A percentile compares a stretch with the other conserved stretches of the same genome.
These are phyloP conservation scores for Ricinus communis DNA, from an alignment of 345 rosid species.

Conservation along the genomic window DNA sequence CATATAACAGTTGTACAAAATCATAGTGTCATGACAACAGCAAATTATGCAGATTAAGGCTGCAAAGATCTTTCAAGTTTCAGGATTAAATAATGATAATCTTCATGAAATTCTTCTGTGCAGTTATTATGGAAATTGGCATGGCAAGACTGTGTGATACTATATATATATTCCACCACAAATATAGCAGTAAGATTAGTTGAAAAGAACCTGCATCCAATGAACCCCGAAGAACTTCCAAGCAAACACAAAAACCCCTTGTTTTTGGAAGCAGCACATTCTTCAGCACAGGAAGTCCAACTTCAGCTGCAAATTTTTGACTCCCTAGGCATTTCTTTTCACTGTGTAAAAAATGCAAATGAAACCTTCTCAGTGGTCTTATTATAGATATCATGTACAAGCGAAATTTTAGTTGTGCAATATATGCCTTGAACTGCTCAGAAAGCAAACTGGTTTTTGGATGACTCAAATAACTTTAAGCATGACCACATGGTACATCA, in stretches of 20 bases:
- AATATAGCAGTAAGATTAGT: not conserved
- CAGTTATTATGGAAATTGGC: not conserved
- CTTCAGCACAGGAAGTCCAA: conserved; percentile 65
- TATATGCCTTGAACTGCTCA: not conserved
- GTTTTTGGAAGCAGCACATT: conserved; percentile 79
- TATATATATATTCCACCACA: not conserved
- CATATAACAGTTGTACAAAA: not conserved
- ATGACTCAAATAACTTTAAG: not conserved
- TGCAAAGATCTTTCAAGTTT: not conserved
- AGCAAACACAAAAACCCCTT: conserved; percentile 63
- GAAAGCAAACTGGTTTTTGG: not conserved
- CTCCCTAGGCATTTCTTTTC: conserved; percentile 66
- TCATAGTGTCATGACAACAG: not conserved
- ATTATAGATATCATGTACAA: not conserved
- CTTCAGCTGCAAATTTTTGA: conserved; percentile 63
- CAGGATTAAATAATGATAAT: not conserved
- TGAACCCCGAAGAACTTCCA: conserved; percentile 56
- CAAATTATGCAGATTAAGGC: not conserved
- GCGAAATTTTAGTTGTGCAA: no score
- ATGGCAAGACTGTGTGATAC: not conserved
- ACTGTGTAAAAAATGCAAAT: conserved; percentile 41
- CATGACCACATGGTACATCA: conserved; percentile 15
- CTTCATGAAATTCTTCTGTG: not conserved
- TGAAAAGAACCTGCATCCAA: conserved; percentile 65
- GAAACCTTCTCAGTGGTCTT: not conserved